Base-by-base conservation (phyloP, 345 rosid genomes). In the Salix arbutifolia region DNA sequence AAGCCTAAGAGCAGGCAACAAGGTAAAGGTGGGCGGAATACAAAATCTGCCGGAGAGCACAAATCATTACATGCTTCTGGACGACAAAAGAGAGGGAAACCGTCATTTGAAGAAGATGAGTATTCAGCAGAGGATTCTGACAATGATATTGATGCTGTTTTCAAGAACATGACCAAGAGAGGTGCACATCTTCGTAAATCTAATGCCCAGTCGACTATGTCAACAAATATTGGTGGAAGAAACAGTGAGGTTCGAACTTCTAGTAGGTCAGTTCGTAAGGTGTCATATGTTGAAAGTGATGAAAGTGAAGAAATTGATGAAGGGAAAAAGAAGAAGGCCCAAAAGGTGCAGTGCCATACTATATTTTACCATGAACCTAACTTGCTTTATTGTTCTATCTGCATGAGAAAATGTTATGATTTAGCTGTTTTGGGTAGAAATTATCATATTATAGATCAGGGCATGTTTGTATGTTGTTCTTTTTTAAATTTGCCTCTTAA, bases 231-330 rank as follows among this genome's bases (percentile, higher is more conserved):
- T 62, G 79, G 69, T 71, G 92, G 90, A 76, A 88, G 89, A 79
- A 84, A 82, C 81, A 88, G 76, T 70, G 98, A 96, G 85, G 91
- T 92, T 71, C 97, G 99, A 74, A 88, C 90, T 79, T 96, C 99
- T 72, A 87, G 85, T 79, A 86, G 99, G 89, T 89, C 97, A 31
- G 88, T 89, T 79, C 91, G 96, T 72, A 96, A 96, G 88, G 98
- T 96, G 60, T 96, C 99, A 40, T 96, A 96, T 89, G 98, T 88
- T 68, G 99, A 96, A 87, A 96, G 98, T 82, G 99, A 96, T 67
- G 99, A 92, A 85, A 96, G 98, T 80, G 99, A 96, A 87, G 98
- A 92, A 65, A 74, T 81, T 74, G 97, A 91, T 84, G 98, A 94
- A 83, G 89, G 88, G 76, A 94, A 81, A 86, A 91, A 83, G 89